Percentiles rank a stretch among this genome's conserved stretches.
phyloP scores from a whole-genome alignment of 768 basidiomycete species.

The Fomitopsis pulvina region DNA sequence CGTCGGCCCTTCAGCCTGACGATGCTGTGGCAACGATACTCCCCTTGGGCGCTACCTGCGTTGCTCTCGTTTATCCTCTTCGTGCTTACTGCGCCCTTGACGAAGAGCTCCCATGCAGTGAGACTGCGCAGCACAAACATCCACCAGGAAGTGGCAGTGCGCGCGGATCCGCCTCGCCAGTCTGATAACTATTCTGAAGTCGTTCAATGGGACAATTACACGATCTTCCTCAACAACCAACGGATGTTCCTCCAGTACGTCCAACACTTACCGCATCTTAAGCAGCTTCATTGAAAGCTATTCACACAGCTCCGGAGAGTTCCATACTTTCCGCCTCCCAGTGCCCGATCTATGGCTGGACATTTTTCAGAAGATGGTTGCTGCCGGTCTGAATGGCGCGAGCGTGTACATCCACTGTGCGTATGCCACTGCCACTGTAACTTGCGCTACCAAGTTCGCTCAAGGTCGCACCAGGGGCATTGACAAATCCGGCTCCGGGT shows the following conservation, averaged over 20 bases:
- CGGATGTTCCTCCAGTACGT: slow-evolving; percentile 67
- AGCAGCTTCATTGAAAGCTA: neutral
- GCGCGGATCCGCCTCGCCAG: slow-evolving; percentile 19
- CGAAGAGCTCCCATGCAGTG: neutral
- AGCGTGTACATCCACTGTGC: slow-evolving; percentile 69
- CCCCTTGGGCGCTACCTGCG: slow-evolving; percentile 12
- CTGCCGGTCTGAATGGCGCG: slow-evolving; percentile 71
- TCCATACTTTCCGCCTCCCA: slow-evolving; percentile 77
- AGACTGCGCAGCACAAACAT: neutral
- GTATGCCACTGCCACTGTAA: neutral
- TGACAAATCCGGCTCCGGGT: slow-evolving; percentile 68
- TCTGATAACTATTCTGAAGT: slow-evolving; percentile 27
- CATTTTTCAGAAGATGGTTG: slow-evolving; percentile 75
- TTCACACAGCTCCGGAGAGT: slow-evolving; percentile 67
- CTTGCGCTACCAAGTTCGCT: neutral
- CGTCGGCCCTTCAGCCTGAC: neutral
- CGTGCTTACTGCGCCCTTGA: slow-evolving; percentile 11
- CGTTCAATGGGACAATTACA: slow-evolving; percentile 62
- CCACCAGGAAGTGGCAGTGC: neutral
- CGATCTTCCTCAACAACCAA: slow-evolving; percentile 61
- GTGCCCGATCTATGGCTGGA: slow-evolving; percentile 78
- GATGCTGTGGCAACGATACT: slow-evolving; percentile 6
- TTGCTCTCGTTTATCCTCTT: slow-evolving; percentile 10
- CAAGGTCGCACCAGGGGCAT: slow-evolving; percentile 32
- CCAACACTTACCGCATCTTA: neutral